Percentiles rank a stretch among this genome's conserved stretches.
Conservation (phyloP, 371 early-diverging fungal species). For the Mortierella sp. region DNA sequence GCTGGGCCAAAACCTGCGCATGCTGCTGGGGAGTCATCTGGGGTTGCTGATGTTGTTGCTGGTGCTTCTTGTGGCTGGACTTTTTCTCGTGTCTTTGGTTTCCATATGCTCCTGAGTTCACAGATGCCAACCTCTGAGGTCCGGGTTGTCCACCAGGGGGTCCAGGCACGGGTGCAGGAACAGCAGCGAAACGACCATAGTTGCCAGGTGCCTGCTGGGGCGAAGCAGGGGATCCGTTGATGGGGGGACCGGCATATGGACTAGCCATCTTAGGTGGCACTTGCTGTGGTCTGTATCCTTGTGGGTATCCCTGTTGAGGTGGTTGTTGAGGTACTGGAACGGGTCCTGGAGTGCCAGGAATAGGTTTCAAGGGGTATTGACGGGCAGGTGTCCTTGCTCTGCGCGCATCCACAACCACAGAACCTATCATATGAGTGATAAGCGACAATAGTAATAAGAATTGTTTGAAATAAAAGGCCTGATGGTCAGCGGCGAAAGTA, state of each 20-base stretch:
- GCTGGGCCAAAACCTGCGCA: conserved; percentile 38
- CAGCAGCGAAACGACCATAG: conserved; percentile 27
- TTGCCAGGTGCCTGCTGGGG: conserved; percentile 36
- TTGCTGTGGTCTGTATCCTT: conserved; percentile 30
- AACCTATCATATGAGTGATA: conserved; percentile 17
- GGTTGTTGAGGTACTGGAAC: conserved; percentile 24
- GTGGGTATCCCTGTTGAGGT: conserved; percentile 17
- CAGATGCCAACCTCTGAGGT: conserved; percentile 36
- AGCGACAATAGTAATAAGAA: neutral
- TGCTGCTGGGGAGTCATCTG: conserved; percentile 49
- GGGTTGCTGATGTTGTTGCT: conserved; percentile 30
- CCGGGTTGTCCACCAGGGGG: conserved; percentile 26
- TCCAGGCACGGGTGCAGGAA: conserved; percentile 21
- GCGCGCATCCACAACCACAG: conserved; percentile 48
- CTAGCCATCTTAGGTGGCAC: conserved; percentile 34
- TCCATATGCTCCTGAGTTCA: conserved; percentile 35
- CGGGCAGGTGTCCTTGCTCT: conserved; percentile 50
- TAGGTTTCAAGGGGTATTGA: conserved; percentile 47
- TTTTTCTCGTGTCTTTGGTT: conserved; percentile 46
- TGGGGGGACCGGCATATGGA: conserved; percentile 29
- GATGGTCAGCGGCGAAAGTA: neutral
- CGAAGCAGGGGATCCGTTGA: conserved; percentile 32
- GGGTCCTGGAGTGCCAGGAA: conserved; percentile 26
- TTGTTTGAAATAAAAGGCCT: neutral
- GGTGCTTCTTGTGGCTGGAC: conserved; percentile 49